These are phyloP conservation scores for Syncephalastrum sp. DNA, from an alignment of 371 early-diverging fungal species.

Conservation along the genomic window DNA sequence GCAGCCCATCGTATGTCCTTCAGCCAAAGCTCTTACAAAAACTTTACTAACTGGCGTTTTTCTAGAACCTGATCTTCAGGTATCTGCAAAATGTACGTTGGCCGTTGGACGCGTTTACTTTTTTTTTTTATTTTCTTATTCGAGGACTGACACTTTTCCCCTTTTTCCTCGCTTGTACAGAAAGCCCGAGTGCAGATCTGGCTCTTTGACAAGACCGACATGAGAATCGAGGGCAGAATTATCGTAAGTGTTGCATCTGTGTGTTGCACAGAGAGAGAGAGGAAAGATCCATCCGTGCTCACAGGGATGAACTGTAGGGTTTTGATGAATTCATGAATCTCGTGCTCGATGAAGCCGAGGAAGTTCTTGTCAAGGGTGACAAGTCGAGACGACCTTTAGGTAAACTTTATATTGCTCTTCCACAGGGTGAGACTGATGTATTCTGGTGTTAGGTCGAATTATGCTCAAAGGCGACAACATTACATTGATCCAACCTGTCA, in stretches of 20 bases:
- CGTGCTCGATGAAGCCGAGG: constrained; percentile 88
- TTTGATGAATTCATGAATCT: constrained; percentile 98
- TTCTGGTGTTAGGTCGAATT: constrained; percentile 65
- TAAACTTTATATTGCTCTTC: neutral
- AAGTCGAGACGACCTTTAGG: constrained; percentile 12
- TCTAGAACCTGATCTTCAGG: constrained; percentile 92
- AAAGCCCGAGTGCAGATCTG: constrained; percentile 90
- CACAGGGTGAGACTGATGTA: neutral
- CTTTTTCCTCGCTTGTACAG: constrained; percentile 37
- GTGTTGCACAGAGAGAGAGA: too few species aligned
- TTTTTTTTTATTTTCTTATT: too few species aligned
- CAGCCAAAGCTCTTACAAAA: neutral
- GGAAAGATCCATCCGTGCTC: neutral
- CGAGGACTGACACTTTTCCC: too few species aligned
- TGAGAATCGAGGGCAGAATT: constrained; percentile 90
- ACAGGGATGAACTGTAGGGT: constrained; percentile 59
- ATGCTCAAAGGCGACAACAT: constrained; percentile 93
- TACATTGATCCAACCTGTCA: constrained; percentile 57
- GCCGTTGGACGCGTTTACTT: too few species aligned
- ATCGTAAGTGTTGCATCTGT: constrained; percentile 55
- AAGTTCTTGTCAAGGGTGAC: constrained; percentile 76
- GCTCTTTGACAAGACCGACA: constrained; percentile 86
- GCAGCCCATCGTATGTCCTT: constrained; percentile 84
- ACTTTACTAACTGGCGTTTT: constrained; percentile 3
- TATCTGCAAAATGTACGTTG: constrained; percentile 72